phyloP scores from a whole-genome alignment of 83 land plant genomes.

The Picea abies region DNA sequence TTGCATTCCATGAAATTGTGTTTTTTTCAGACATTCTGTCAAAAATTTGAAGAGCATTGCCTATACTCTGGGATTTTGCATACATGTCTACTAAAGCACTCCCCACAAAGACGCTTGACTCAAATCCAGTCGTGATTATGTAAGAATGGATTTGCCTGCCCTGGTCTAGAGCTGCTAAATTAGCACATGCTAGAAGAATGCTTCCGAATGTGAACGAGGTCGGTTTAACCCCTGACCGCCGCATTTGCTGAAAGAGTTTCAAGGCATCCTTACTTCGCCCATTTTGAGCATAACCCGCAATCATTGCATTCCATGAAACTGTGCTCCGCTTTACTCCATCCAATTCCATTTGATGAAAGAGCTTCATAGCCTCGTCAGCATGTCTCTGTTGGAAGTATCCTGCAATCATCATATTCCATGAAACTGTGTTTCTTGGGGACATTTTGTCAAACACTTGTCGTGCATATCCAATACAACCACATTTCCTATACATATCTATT shows the following conservation, averaged over 20 bases:
- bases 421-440: conserved; percentile 22
- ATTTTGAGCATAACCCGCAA: conserved; percentile 24
- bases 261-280: conserved; percentile 14
- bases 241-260: conserved; percentile 24
- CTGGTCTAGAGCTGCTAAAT: conserved; percentile 28
- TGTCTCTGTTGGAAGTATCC: conserved; percentile 12
- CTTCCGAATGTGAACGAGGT: conserved; percentile 21
- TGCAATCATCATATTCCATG: conserved; percentile 48
- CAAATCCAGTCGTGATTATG: conserved; percentile 39
- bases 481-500: conserved; percentile 53
- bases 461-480: conserved; percentile 38
- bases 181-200: conserved; percentile 34
- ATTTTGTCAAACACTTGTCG: conserved; percentile 28
- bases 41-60: conserved; percentile 14
- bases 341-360: too few relatives aligned
- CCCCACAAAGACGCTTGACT: conserved; percentile 42
- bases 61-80: conserved; percentile 23
- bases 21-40: conserved; percentile 2
- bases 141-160: conserved; percentile 61
- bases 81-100: conserved; percentile 53
- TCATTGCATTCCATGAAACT: conserved; percentile 20
- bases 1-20: background rate
- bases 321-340: background rate
- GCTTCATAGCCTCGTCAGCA: too few relatives aligned
- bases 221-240: conserved; percentile 16